Base-by-base conservation (phyloP, 805 yeast species). In the Candida insectalens region DNA sequence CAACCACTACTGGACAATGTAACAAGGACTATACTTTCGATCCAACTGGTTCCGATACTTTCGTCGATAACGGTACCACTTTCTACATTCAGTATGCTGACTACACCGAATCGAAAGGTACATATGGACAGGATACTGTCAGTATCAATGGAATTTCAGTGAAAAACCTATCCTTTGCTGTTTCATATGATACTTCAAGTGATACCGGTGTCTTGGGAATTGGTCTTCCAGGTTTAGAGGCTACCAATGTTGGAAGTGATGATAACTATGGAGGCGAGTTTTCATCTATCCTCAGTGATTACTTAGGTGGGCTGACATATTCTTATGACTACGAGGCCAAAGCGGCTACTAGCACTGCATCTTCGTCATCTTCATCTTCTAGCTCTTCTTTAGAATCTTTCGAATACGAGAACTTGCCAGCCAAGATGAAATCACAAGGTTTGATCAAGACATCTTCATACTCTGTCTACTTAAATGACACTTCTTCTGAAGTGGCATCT, bases 181-280 rank as follows among this genome's bases (percentile, higher is more conserved):
- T 85, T 16, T 94, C 83, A 3, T 73, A 74, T 48, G 53, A 55
- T 23, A 71, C 84, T 2, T 71, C 74, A 40, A 74, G 88, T 3
- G 54, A 73, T 6, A 58, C 68, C 37, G 89, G 94, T 36, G 89
- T 83, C 18, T 55, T 83, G 27, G 87, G 88, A 18, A 72, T 83
- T 41, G 89, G 92, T 9, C 62, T 81, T 32, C 58, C 71, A 4
- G 81, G 75, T 10, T 63, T 82, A 36, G 95, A 87, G 54, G 63
- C 72, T 3, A 80, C 89, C 1, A 62, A 62, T 39, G 48, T 67
- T 7, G 51, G 55, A 4, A n/a, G n/a, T n/a, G n/a, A n/a, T n/a
- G n/a, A n/a, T n/a, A n/a, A n/a, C n/a, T 62, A 62, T 39, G 48
- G 67, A 6, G 51, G 55, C 5, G n/a, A n/a, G n/a, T n/a, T n/a